These are phyloP conservation scores for Pseudonitzschia pungens DNA, from an alignment of 108 stramenopile species.

Conservation along the genomic window DNA sequence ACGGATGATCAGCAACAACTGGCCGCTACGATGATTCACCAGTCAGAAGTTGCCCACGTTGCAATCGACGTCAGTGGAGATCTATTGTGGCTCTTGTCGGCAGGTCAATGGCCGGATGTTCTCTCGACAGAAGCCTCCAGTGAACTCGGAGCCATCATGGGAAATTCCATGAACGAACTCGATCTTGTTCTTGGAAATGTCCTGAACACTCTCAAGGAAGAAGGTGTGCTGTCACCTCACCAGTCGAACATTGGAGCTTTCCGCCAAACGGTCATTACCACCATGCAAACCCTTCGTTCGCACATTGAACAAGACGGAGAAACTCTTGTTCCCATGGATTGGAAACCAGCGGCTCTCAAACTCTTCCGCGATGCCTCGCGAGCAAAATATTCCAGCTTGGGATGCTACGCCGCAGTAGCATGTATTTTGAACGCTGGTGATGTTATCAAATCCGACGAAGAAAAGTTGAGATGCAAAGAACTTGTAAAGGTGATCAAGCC, in stretches of 20 bases:
- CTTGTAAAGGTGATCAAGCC: constrained; percentile 16
- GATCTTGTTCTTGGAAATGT: constrained; percentile 68
- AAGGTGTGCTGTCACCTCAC: constrained; percentile 76
- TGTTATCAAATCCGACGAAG: constrained; percentile 32
- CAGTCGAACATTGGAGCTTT: constrained; percentile 73
- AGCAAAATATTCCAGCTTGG: constrained; percentile 69
- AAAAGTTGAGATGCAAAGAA: constrained; percentile 15
- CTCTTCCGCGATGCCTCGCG: constrained; percentile 60
- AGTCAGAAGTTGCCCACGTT: constrained; percentile 61
- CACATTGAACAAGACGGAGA: constrained; percentile 63
- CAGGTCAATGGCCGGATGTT: constrained; percentile 85
- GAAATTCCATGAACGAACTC: constrained; percentile 61
- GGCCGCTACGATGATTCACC: constrained; percentile 71
- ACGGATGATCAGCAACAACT: constrained; percentile 65
- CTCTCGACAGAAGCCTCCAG: constrained; percentile 62
- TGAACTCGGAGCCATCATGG: constrained; percentile 69
- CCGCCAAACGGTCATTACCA: constrained; percentile 51
- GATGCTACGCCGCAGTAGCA: constrained; percentile 69
- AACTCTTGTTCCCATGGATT: constrained; percentile 59
- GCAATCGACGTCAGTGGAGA: constrained; percentile 63
- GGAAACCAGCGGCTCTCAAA: constrained; percentile 77
- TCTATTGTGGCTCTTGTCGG: constrained; percentile 66
- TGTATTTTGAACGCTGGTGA: constrained; percentile 58
- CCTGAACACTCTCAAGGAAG: constrained; percentile 71
- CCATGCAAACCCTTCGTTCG: constrained; percentile 59